phyloP scores from a whole-genome alignment of 1,139 yeast genomes.

The Suhomyces bolitotheri region DNA sequence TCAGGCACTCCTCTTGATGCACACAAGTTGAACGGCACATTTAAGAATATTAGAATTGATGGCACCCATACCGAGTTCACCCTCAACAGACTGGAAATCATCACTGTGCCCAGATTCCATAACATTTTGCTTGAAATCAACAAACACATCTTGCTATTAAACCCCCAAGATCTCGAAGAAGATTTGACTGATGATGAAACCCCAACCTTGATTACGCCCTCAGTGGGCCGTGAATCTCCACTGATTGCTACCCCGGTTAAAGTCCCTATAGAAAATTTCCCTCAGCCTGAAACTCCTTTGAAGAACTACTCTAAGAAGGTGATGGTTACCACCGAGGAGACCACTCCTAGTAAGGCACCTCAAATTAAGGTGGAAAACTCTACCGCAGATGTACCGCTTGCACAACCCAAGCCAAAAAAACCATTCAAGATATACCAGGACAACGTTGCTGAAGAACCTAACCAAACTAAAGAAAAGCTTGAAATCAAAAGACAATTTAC shows the following conservation, averaged over 20 bases:
- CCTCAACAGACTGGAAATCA: constrained; percentile 53
- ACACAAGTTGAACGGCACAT: constrained; percentile 17
- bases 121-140: constrained; percentile 65
- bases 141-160: constrained; percentile 57
- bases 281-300: constrained; percentile 15
- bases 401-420: constrained; percentile 20
- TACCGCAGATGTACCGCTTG: not conserved
- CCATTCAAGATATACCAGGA: constrained; percentile 21
- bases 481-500: constrained; percentile 18
- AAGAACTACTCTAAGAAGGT: constrained; percentile 8
- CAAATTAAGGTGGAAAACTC: not conserved
- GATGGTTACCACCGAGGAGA: constrained; percentile 9
- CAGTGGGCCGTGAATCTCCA: constrained; percentile 5
- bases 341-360: constrained; percentile 18
- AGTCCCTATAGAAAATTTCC: constrained; percentile 8
- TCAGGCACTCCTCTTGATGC: constrained; percentile 22
- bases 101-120: constrained; percentile 53
- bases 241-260: constrained; percentile 10
- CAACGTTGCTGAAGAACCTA: constrained; percentile 1
- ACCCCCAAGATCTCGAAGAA: constrained; percentile 47
- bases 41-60: constrained; percentile 44
- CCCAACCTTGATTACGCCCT: constrained; percentile 23
- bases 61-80: constrained; percentile 57
- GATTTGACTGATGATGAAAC: constrained; percentile 45
- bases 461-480: constrained; percentile 2